These are phyloP conservation scores for Liquidambar formosana DNA, from an alignment of 164 flowering plant genomes.

Conservation along the genomic window DNA sequence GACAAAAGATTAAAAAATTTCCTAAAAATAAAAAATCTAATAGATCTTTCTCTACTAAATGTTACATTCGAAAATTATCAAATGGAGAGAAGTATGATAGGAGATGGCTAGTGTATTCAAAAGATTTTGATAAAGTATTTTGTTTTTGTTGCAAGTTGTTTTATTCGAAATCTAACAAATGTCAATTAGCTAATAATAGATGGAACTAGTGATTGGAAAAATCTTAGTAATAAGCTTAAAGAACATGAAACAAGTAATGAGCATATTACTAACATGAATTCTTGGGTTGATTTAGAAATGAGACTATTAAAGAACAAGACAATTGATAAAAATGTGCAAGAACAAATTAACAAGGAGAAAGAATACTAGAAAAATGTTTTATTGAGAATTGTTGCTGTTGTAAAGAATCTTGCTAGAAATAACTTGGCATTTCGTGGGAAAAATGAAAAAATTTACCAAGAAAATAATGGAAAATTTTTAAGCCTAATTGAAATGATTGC, in stretches of 20 bases:
- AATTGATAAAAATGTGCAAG: slow-evolving; percentile 21
- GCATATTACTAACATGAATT: slow-evolving; percentile 14
- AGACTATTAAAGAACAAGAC: slow-evolving; percentile 16
- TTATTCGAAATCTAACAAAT: neutral
- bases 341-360: slow-evolving; percentile 16
- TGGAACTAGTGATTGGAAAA: slow-evolving; percentile 16
- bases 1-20: neutral
- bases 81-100: slow-evolving; percentile 18
- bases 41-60: slow-evolving; percentile 10
- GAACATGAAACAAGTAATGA: slow-evolving; percentile 20
- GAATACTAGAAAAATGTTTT: slow-evolving; percentile 17
- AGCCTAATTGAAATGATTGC: neutral
- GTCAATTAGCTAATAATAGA: slow-evolving; percentile 12
- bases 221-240: slow-evolving; percentile 20
- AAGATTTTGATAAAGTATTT: slow-evolving; percentile 8
- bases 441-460: slow-evolving; percentile 14
- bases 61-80: neutral
- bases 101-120: slow-evolving; percentile 19
- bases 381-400: slow-evolving; percentile 8
- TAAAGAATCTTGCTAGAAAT: slow-evolving; percentile 9
- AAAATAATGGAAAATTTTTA: slow-evolving; percentile 2
- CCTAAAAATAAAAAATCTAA: neutral
- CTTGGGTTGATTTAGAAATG: slow-evolving; percentile 17
- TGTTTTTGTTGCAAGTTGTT: slow-evolving; percentile 24
- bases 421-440: slow-evolving; percentile 20